phyloP scores from a whole-genome alignment of 495 filamentous ascomycete species.

The Penicillium subrubescens region DNA sequence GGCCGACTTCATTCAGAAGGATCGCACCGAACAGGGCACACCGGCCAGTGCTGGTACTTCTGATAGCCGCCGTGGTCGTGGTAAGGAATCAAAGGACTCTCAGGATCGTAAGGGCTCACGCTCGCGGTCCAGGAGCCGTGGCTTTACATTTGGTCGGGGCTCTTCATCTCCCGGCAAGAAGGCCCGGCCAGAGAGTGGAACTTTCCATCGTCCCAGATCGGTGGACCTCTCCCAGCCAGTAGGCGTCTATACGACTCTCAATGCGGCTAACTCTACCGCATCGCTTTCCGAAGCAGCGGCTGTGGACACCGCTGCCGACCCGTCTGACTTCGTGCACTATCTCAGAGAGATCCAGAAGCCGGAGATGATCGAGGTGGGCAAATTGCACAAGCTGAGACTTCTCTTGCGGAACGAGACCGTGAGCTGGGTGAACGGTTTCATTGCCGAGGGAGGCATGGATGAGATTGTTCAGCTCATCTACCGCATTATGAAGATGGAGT shows the following conservation, averaged over 20 bases:
- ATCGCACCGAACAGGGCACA: slow-evolving; percentile 66
- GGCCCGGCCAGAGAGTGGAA: slow-evolving; percentile 46
- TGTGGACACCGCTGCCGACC: slow-evolving; percentile 54
- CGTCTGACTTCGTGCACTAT: slow-evolving; percentile 82
- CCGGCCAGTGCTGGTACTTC: slow-evolving; percentile 36
- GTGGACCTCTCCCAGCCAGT: slow-evolving; percentile 44
- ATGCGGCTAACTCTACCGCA: slow-evolving; percentile 42
- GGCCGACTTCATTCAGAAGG: slow-evolving; percentile 89
- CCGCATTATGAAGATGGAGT: slow-evolving; percentile 91
- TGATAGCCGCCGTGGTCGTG: slow-evolving; percentile 47
- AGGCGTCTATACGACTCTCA: slow-evolving; percentile 51
- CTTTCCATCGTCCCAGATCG: slow-evolving; percentile 46
- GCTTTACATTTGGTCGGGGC: slow-evolving; percentile 72
- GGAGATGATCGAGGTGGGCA: slow-evolving; percentile 84
- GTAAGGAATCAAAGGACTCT: slow-evolving; percentile 43
- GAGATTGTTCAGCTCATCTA: slow-evolving; percentile 85
- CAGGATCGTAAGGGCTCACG: slow-evolving; percentile 55
- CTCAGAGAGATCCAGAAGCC: slow-evolving; percentile 75
- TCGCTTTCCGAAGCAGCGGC: slow-evolving; percentile 44
- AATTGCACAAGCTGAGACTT: slow-evolving; percentile 88
- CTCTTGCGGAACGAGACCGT: slow-evolving; percentile 93
- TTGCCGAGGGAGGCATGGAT: slow-evolving; percentile 85
- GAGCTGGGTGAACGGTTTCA: slow-evolving; percentile 90
- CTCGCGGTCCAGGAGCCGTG: slow-evolving; percentile 69
- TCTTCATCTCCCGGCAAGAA: slow-evolving; percentile 62